These are phyloP conservation scores for Xylaria palmicola DNA, from an alignment of 495 filamentous ascomycete species.

Conservation along the genomic window DNA sequence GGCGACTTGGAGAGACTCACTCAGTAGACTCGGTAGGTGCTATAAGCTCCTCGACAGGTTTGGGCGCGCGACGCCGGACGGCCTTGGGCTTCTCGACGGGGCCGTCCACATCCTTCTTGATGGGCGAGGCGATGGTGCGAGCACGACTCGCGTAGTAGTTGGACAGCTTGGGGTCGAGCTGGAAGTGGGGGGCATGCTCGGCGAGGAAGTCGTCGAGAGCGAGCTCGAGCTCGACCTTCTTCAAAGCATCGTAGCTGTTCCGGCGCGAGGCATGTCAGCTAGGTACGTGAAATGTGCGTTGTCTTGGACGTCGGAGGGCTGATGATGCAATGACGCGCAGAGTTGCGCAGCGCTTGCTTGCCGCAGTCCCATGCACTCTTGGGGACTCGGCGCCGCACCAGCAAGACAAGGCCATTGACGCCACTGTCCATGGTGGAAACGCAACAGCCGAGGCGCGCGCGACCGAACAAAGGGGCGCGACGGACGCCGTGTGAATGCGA, in stretches of 20 bases:
- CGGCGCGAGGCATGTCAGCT: constrained; percentile 27
- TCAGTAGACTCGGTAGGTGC: constrained; percentile 27
- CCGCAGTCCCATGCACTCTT: constrained; percentile 21
- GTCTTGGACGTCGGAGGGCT: not conserved
- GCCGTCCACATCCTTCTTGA: constrained; percentile 65
- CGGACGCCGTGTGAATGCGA: not conserved
- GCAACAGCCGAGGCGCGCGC: no score
- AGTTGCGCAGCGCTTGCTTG: constrained; percentile 1
- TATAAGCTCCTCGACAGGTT: constrained; percentile 47
- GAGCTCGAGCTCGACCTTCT: constrained; percentile 79
- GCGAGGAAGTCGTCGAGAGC: constrained; percentile 74
- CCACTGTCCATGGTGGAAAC: no score
- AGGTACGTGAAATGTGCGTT: constrained; percentile 18
- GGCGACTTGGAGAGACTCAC: constrained; percentile 31
- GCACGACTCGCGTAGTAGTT: constrained; percentile 73
- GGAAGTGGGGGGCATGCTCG: constrained; percentile 60
- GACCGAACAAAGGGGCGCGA: not conserved
- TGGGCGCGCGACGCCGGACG: constrained; percentile 45
- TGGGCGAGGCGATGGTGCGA: constrained; percentile 61
- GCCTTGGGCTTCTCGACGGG: constrained; percentile 37
- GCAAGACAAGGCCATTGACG: no score
- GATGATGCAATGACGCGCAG: constrained; percentile 21
- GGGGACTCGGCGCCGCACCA: constrained; percentile 12
- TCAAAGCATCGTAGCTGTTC: constrained; percentile 65
- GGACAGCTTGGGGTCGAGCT: constrained; percentile 60